Conservation (phyloP, 148 eudicot species). For the Fagopyrum homotropicum region DNA sequence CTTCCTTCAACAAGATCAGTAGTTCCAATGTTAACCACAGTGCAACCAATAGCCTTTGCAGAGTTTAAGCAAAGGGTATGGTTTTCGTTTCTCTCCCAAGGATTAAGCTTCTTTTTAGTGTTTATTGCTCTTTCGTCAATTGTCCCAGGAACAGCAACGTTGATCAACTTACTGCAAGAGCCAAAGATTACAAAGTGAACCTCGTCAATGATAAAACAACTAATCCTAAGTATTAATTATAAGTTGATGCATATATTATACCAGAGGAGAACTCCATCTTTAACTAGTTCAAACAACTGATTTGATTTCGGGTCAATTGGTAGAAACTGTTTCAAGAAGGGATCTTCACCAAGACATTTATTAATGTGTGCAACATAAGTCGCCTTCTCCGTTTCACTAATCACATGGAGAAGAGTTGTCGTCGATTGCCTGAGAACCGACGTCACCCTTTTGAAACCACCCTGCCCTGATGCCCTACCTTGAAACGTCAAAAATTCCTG, state of each 20-base stretch:
- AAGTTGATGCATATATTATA: conserved; percentile 14
- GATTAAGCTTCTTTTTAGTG: conserved; percentile 62
- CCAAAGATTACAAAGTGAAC: conserved; percentile 6
- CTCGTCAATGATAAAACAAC: too few species aligned
- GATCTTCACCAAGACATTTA: conserved; percentile 59
- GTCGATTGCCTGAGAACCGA: conserved; percentile 81
- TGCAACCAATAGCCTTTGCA: conserved; percentile 96
- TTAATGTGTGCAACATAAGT: conserved; percentile 77
- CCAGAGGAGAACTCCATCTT: conserved; percentile 90
- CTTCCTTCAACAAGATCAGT: conserved; percentile 81
- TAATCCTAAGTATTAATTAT: too few species aligned
- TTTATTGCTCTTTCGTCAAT: conserved; percentile 93
- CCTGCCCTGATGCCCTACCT: conserved; percentile 53
- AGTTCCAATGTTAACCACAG: conserved; percentile 88
- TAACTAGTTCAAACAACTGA: conserved; percentile 68
- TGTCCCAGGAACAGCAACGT: conserved; percentile 86
- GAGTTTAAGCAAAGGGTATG: conserved; percentile 92
- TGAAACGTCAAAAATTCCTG: conserved; percentile 63
- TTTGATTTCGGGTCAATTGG: conserved; percentile 65
- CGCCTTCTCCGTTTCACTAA: conserved; percentile 76
- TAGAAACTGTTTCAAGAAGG: conserved; percentile 60
- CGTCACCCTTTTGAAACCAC: conserved; percentile 45
- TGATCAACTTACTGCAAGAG: conserved; percentile 72
- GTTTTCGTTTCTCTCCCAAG: conserved; percentile 94
- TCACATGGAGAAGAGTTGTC: conserved; percentile 74